These are phyloP conservation scores for Uromyces viciae-fabae DNA, from an alignment of 1,284 basidiomycete genomes.

Conservation along the genomic window DNA sequence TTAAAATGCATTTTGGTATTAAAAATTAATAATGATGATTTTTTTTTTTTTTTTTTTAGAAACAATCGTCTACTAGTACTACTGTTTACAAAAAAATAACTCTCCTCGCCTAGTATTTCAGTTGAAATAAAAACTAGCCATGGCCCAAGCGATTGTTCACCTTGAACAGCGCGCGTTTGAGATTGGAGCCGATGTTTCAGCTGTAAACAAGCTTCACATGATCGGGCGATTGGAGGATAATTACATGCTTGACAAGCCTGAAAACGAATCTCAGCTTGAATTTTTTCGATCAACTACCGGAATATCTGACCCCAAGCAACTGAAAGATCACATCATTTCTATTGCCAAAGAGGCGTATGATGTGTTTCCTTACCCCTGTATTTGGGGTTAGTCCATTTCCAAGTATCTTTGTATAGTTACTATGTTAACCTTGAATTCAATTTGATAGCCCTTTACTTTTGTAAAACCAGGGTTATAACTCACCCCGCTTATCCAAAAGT, in stretches of 20 bases:
- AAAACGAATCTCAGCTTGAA: conserved; percentile 15
- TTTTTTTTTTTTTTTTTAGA: too few species aligned
- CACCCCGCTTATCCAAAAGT: conserved; percentile 30
- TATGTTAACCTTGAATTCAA: not conserved
- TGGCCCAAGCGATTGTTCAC: conserved; percentile 16
- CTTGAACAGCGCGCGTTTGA: conserved; percentile 32
- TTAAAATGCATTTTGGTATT: too few species aligned
- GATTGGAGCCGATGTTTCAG: conserved; percentile 31
- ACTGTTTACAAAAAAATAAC: too few species aligned
- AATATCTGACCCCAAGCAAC: conserved; percentile 1
- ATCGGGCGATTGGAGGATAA: conserved; percentile 37
- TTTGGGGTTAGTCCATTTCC: conserved; percentile 17
- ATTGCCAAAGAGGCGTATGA: conserved; percentile 34
- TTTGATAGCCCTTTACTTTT: conserved; percentile 31
- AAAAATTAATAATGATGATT: too few species aligned
- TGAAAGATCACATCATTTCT: conserved; percentile 19
- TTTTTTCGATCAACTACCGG: conserved; percentile 25
- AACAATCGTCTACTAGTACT: too few species aligned
- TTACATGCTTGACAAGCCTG: conserved; percentile 33
- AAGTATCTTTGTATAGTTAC: not conserved
- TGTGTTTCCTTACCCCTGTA: conserved; percentile 39
- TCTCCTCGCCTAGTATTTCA: too few species aligned
- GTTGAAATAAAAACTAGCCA: too few species aligned
- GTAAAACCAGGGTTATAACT: conserved; percentile 22
- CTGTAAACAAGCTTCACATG: conserved; percentile 35